Evolutionary conservation across 495 filamentous ascomycete species (phyloP).

Genomic region (Ascobolus immersus): DNA sequence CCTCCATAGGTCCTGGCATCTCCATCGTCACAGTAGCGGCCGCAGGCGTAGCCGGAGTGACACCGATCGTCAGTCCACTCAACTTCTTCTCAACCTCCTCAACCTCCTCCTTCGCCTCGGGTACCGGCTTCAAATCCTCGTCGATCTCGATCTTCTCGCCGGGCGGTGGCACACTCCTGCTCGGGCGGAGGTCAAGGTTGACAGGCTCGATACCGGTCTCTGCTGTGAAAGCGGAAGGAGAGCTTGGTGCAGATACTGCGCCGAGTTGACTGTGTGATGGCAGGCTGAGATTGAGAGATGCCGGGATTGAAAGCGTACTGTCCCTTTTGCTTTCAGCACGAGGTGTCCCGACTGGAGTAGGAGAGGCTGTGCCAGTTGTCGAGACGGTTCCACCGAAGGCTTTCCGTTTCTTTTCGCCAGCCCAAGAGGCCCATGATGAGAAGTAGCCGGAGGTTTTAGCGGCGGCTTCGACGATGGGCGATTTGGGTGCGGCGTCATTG

Average conservation of each 20-base stretch:
- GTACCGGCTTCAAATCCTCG: too few relatives aligned
- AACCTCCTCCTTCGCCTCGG: background rate
- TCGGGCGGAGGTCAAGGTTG: background rate
- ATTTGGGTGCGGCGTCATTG: constrained; percentile 1
- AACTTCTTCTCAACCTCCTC: background rate
- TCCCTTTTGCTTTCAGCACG: background rate
- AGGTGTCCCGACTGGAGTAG: background rate
- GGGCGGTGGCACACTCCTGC: background rate
- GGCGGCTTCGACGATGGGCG: constrained; percentile 17
- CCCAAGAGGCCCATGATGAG: constrained; percentile 87
- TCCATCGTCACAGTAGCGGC: background rate
- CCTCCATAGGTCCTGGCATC: background rate
- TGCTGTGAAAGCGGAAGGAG: too few relatives aligned
- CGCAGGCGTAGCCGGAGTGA: background rate
- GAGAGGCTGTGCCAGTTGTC: constrained; percentile 4
- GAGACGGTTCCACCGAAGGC: constrained; percentile 26
- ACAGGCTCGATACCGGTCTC: constrained; percentile 1
- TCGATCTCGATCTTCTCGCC: too few relatives aligned
- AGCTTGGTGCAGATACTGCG: too few relatives aligned
- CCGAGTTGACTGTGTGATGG: background rate
- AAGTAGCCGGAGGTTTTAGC: constrained; percentile 67
- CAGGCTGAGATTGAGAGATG: background rate
- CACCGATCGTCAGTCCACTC: background rate
- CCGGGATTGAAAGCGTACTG: background rate
- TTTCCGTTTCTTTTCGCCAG: constrained; percentile 55